phyloP scores from a whole-genome alignment of 1,284 basidiomycete species.

The Pyrrhoderma noxium region DNA sequence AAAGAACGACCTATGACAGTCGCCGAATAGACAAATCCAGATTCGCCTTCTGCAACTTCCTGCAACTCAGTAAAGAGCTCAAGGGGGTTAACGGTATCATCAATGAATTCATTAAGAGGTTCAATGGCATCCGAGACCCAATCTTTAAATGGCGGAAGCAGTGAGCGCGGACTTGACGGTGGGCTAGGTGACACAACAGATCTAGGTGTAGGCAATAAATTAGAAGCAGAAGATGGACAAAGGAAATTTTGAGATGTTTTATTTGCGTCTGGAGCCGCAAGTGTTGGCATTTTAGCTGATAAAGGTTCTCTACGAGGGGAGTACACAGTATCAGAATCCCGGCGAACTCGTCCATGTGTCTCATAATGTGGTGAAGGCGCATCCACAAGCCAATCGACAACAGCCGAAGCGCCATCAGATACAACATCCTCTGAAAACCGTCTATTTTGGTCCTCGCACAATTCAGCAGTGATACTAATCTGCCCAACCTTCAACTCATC shows the following conservation, averaged over 20 bases:
- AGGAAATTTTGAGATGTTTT: conserved; percentile 2
- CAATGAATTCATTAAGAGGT: conserved; percentile 57
- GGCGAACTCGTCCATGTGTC: conserved; percentile 2
- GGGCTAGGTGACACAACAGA: conserved; percentile 19
- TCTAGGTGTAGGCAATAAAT: conserved; percentile 12
- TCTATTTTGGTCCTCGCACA: conserved; percentile 4
- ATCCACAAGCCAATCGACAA: conserved; percentile 16
- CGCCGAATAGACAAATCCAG: conserved; percentile 64
- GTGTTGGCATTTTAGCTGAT: background rate
- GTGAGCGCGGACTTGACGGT: conserved; percentile 26
- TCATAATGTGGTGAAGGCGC: conserved; percentile 14
- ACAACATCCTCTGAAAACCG: too few species aligned
- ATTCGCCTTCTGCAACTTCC: conserved; percentile 76
- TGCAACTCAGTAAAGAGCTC: conserved; percentile 55
- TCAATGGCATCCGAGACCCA: conserved; percentile 53
- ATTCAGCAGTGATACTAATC: conserved; percentile 4
- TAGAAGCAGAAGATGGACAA: conserved; percentile 2
- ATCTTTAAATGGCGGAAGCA: conserved; percentile 40
- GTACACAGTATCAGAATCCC: conserved; percentile 14
- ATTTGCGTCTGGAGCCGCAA: background rate
- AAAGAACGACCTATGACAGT: conserved; percentile 31
- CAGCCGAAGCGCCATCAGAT: conserved; percentile 4
- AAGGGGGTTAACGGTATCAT: conserved; percentile 50
- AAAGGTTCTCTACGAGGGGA: background rate
- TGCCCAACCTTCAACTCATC: background rate